Evolutionary conservation across 164 flowering plant genomes (phyloP).

Genomic region (Stephania japonica): DNA sequence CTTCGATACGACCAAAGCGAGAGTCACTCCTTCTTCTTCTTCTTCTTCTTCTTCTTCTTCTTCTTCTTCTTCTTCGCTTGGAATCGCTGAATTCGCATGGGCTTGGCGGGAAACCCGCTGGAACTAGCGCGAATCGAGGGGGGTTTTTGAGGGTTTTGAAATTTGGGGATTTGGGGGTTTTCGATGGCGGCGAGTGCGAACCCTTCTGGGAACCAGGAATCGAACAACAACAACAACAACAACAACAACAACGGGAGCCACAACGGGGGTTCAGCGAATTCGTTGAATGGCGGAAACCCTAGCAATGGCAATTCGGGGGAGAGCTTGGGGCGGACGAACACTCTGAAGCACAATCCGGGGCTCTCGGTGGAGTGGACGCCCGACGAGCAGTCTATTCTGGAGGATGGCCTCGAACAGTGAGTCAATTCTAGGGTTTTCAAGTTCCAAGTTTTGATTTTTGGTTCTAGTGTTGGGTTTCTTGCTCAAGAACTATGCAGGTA

Average conservation of each 20-base stretch:
- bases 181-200: conserved; percentile 47
- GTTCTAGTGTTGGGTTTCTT: not conserved
- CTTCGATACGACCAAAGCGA: not conserved
- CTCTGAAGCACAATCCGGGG: conserved; percentile 57
- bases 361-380: conserved; percentile 47
- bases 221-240: conserved; percentile 6
- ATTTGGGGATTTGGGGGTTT: conserved; percentile 1
- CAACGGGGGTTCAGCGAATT: conserved; percentile 23
- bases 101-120: conserved; percentile 5
- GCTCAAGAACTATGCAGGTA: too few relatives aligned
- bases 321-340: conserved; percentile 19
- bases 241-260: too few relatives aligned
- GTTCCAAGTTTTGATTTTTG: not conserved
- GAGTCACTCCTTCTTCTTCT: too few relatives aligned
- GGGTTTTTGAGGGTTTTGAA: conserved; percentile 8
- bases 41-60: not conserved
- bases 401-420: conserved; percentile 46
- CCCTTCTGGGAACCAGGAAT: conserved; percentile 45
- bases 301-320: conserved; percentile 23
- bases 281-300: conserved; percentile 11
- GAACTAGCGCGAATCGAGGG: conserved; percentile 23
- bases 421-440: conserved; percentile 12
- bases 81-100: not conserved
- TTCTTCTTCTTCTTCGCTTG: not conserved
- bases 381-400: conserved; percentile 52